Evolutionary conservation across 331 rosid species (phyloP), one percentile per base, ranked within the genome.

Genomic region (Telfairia occidentalis): DNA sequence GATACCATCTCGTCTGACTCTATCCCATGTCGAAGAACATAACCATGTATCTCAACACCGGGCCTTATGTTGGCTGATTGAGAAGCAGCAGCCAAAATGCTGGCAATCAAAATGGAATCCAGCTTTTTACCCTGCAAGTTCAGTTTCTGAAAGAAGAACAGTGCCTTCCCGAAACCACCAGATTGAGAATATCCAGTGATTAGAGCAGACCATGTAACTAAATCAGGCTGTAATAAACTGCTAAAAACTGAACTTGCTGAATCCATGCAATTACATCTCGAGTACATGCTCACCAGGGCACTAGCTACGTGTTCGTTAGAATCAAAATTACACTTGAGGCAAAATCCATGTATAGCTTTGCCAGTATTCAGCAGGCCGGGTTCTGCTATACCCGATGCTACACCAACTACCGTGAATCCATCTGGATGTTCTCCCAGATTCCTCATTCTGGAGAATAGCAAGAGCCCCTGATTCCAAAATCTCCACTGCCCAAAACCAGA

Each of bases 201-300:
- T 64, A 94, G 86, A 77, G 96, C 88, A 46, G 97, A 89, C 96
- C 98, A 86, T 10, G 90, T 88, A 38, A 94, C 89, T 78, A 91
- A 88, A 88, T 91, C 98, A 52, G 92, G 96, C 76, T 83, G 83
- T 49, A 48, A 80, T 63, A 88, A 71, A 78, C 87, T 81, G 66
- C 82, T 42, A 79, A 94, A 94, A 59, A 90, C 89, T 61, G 80
- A 75, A 79, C 79, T 77, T 13, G 96, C 96, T 1, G 85, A 91
- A 54, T 57, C 78, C 85, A 88, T 84, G 82, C 89, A 86, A 79
- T 75, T 78, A 75, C 87, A 91, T 81, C 95, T 88, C 4, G 92
- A 88, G 85, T 91, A 94, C 96, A 87, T 87, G 82, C 80, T 89
- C 82, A 94, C 89, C 65, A 90, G 86, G 61, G 86, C 84, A 86